Base-by-base conservation (phyloP, 345 rosid species). In the Conringia planisiliqua region DNA sequence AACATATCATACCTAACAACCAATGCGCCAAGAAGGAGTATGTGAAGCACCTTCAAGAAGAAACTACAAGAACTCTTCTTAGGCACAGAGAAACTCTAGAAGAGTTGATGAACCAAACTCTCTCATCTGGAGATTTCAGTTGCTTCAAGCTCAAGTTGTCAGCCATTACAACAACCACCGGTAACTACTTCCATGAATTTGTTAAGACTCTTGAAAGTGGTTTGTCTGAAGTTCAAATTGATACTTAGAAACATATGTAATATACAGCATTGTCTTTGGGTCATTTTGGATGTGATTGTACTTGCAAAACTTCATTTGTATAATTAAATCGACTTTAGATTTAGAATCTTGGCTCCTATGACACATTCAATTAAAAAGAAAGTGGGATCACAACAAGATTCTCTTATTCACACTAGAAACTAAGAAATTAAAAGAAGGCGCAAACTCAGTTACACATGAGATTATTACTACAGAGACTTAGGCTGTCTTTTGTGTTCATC, bases 131-230 rank as follows among this genome's bases (percentile, higher is more conserved):
- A 32, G 35, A 32, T 32, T 32, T 32, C 7, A 3, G 5, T 27
- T 3, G 3, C 3, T 27, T 27, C 5, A 6, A 32, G 35, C 7
- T 32, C 0, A 32, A 32, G 7, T 32, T 32, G 6, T 32, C 35
- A 32, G 35, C 35, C 1, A 32, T 1, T 32, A 32, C 35, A 32
- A 32, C 35, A 32, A 32, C 35, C 27, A 75, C 47, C 6, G 62
- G 47, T 35, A 50, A 40, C 58, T 52, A 52, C 33, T 24, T 52
- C 33, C 58, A 52, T 52, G 58, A 26, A 13, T 52, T 5, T 24
- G 30, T 60, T 4, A 68, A 50, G 55, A 9, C 14, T 18, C 68
- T 75, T 4, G 47, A 75, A 50, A 35, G 44, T 47, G 46, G 79
- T 18, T 13, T 68, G 44, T 26, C 62, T 38, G 62, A 63, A 35